Evolutionary conservation across 371 early-diverging fungal species (phyloP).

Genomic region (Mortierella sp.): DNA sequence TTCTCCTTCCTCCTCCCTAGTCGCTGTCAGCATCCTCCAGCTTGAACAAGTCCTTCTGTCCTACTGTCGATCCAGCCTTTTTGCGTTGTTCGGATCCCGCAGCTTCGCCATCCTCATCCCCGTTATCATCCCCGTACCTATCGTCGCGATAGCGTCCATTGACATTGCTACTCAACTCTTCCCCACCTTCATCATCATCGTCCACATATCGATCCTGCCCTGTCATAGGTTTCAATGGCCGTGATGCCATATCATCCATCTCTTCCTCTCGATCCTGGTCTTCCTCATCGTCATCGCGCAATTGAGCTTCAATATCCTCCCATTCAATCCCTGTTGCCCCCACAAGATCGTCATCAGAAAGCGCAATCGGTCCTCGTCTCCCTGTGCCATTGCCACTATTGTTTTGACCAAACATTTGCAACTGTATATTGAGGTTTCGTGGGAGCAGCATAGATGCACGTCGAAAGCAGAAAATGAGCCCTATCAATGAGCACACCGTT

Average conservation of each 20-base stretch:
- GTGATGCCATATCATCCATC: constrained; percentile 11
- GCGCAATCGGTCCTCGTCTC: constrained; percentile 49
- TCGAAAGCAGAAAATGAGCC: constrained; percentile 48
- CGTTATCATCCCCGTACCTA: constrained; percentile 22
- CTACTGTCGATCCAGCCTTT: neutral
- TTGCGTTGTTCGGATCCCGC: neutral
- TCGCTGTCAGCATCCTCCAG: constrained; percentile 31
- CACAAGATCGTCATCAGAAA: constrained; percentile 45
- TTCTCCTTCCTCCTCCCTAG: neutral
- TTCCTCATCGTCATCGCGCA: constrained; percentile 9
- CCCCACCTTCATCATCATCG: constrained; percentile 21
- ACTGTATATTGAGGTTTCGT: constrained; percentile 38
- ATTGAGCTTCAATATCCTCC: constrained; percentile 46
- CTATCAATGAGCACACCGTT: constrained; percentile 33
- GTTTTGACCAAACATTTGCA: constrained; percentile 38
- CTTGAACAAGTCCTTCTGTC: constrained; percentile 17
- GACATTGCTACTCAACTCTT: neutral
- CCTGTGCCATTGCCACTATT: neutral
- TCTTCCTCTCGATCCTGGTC: constrained; percentile 17
- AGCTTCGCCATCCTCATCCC: neutral
- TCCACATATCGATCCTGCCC: constrained; percentile 21
- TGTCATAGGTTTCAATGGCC: constrained; percentile 22
- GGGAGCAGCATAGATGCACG: constrained; percentile 44
- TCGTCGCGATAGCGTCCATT: constrained; percentile 13
- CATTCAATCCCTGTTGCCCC: constrained; percentile 50